A percentile compares a stretch with the other conserved stretches of the same genome.
phyloP scores from a whole-genome alignment of 176 grass and related monocot genomes.

The Carex myosuroides region DNA sequence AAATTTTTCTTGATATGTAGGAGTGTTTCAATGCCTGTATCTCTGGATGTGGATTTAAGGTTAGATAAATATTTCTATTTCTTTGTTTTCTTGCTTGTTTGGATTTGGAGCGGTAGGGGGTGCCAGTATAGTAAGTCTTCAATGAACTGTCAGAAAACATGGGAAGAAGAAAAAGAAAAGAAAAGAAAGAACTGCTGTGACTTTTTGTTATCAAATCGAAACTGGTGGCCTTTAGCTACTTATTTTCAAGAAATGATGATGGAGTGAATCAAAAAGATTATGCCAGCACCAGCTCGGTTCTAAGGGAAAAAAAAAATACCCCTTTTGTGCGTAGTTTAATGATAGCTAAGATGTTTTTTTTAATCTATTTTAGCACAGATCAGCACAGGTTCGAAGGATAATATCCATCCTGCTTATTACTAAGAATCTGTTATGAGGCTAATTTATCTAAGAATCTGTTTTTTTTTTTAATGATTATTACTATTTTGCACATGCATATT shows the following conservation, averaged over 20 bases:
- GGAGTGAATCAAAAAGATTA: background rate
- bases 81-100: background rate
- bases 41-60: conserved; percentile 90
- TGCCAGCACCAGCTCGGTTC: background rate
- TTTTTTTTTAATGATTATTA: background rate
- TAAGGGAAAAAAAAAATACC: background rate
- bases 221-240: background rate
- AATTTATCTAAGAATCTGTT: background rate
- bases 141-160: background rate
- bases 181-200: background rate
- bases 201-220: background rate
- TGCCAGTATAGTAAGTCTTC: background rate
- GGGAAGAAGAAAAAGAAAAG: background rate
- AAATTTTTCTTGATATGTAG: conserved; percentile 28
- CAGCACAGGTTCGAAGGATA: background rate
- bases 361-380: background rate
- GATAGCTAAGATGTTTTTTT: background rate
- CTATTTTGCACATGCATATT: background rate
- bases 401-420: background rate
- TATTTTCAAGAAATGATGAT: background rate
- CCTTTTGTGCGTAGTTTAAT: background rate
- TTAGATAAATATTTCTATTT: conserved; percentile 15
- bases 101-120: background rate
- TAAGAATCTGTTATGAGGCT: background rate
- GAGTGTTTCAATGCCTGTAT: conserved; percentile 92